A percentile compares a stretch with the other conserved stretches of the same genome.
Evolutionary conservation across 805 yeast genomes (phyloP).

Genomic region (Schizosaccharomyces octosporus): DNA sequence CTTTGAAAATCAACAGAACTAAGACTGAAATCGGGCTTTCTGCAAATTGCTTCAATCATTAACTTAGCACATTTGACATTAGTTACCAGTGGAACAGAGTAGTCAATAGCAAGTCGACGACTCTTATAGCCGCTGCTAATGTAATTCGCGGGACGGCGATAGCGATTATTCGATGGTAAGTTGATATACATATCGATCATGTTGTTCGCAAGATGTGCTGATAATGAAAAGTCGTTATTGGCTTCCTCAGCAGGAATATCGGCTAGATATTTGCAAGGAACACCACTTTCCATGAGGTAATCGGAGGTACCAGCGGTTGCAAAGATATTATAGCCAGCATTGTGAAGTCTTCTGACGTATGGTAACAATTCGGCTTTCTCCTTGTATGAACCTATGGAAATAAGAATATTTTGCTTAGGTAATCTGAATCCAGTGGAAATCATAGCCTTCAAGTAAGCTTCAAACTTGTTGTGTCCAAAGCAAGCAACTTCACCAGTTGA

Average conservation of each 20-base stretch:
- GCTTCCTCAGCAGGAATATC: constrained; percentile 47
- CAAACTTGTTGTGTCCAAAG: constrained; percentile 62
- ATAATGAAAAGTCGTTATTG: constrained; percentile 79
- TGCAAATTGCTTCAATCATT: constrained; percentile 75
- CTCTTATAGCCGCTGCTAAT: constrained; percentile 93
- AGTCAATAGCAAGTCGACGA: constrained; percentile 99
- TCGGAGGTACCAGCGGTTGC: constrained; percentile 99
- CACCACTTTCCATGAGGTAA: constrained; percentile 78
- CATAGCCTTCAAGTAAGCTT: constrained; percentile 84
- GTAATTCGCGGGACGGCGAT: constrained; percentile 95
- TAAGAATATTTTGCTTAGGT: constrained; percentile 65
- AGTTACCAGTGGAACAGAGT: constrained; percentile 89
- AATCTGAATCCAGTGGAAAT: constrained; percentile 84
- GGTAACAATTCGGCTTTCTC: constrained; percentile 89
- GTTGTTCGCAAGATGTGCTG: constrained; percentile 90
- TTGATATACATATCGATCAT: constrained; percentile 88
- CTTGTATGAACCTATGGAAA: constrained; percentile 89
- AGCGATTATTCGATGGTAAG: constrained; percentile 87
- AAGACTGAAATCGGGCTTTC: constrained; percentile 22
- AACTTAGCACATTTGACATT: constrained; percentile 93
- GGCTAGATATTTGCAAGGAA: constrained; percentile 88
- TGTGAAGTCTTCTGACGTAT: constrained; percentile 51
- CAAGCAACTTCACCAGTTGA: constrained; percentile 98
- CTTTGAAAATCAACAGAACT: constrained; percentile 69
- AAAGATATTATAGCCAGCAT: constrained; percentile 69